Percentiles rank a stretch among this genome's conserved stretches.
Conservation (phyloP, 2,329 filamentous ascomycete genomes). For the Xylariales sp. region DNA sequence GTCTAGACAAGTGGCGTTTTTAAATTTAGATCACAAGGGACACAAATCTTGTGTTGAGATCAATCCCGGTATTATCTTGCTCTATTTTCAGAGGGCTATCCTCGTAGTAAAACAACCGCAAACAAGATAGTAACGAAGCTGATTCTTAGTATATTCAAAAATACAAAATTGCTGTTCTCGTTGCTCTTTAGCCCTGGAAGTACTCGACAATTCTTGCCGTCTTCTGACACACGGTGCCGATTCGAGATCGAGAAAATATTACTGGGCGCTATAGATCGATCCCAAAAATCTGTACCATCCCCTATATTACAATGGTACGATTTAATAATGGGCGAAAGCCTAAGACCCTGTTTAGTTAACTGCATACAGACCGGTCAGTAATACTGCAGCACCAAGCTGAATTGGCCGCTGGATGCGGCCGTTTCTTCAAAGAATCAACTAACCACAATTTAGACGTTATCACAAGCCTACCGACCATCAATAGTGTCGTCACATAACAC, state of each 20-base stretch:
- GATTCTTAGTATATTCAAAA: not conserved
- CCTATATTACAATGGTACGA: constrained; percentile 4
- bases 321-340: not conserved
- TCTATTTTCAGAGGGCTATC: not conserved
- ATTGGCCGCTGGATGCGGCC: constrained; percentile 19
- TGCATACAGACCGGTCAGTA: constrained; percentile 29
- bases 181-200: not conserved
- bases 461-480: constrained; percentile 5
- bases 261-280: not conserved
- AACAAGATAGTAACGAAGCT: not conserved
- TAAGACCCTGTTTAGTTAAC: constrained; percentile 7
- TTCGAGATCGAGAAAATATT: constrained; percentile 6
- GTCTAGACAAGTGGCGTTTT: constrained; percentile 1
- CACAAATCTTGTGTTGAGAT: constrained; percentile 1
- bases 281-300: not conserved
- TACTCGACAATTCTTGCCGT: not conserved
- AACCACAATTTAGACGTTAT: not conserved
- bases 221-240: not conserved
- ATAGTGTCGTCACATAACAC: constrained; percentile 9
- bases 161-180: not conserved
- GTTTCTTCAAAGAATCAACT: constrained; percentile 7
- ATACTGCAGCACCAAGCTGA: not conserved
- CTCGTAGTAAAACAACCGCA: not conserved
- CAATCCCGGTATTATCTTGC: constrained; percentile 1
- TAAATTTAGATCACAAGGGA: constrained; percentile 2